Evolutionary conservation across 2,329 filamentous ascomycete species (phyloP), one percentile per base, ranked within the genome.

Genomic region (Hysterium pulicare): DNA sequence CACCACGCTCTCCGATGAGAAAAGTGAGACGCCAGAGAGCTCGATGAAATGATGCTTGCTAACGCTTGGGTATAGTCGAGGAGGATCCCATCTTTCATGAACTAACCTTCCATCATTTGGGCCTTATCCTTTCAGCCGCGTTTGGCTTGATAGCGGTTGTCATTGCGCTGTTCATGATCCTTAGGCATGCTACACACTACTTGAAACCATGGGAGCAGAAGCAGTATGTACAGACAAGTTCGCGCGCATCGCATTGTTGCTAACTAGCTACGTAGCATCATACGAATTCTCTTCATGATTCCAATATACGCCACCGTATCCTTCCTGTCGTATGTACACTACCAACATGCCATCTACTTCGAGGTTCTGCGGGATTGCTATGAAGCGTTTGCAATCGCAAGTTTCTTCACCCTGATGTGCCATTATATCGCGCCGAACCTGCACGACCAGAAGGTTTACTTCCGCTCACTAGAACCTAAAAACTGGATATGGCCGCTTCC

Each of bases 281-380:
- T 94, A 55, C 86, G 89, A 37, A 91, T 95, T 52, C 77, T 95
- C 20, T 83, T 90, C 64, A 91, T 94, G 87, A 80, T 94, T 38
- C 89, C 89, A 30, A 75, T 94, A 47, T 94, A 94, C 66, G 76
- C 84, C 38, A 73, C 82, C 30, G 83, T 89, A 16, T 83, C 86
- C 24, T 87, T 87, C 60, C 75, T 91, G 28, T 83, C 82, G 46
- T 81, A 88, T 54, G 74, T 78, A 51, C 90, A 79, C 70, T 91
- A 93, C 72, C 79, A 77, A 62, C 79, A 90, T 57, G 81, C 84
- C 37, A 79, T 93, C 43, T 94, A 94, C 70, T 93, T 85, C 63
- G 78, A 87, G 58, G 83, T 93, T 40, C 71, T 91, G 33, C 82
- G 86, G 56, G 86, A 93, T 63, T 91, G 87, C 68, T 94, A 94